These are phyloP conservation scores for Ogataea neopini DNA, from an alignment of 805 yeast species.

Conservation along the genomic window DNA sequence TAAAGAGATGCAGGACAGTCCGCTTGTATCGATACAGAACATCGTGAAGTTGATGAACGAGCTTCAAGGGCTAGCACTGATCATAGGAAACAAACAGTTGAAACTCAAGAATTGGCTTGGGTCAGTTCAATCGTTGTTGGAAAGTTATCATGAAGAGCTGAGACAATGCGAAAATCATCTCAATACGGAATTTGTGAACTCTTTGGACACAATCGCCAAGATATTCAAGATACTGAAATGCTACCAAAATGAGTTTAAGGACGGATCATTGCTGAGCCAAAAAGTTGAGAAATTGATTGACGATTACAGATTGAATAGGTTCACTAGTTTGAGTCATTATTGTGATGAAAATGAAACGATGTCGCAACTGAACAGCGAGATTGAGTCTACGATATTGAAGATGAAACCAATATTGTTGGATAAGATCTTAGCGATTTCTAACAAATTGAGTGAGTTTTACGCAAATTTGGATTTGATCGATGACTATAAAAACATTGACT, in stretches of 20 bases:
- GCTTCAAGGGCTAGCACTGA: conserved; percentile 13
- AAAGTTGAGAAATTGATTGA: conserved; percentile 23
- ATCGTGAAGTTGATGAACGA: conserved; percentile 14
- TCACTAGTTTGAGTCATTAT: conserved; percentile 21
- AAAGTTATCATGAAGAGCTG: conserved; percentile 14
- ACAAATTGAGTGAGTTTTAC: conserved; percentile 28
- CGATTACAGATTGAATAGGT: conserved; percentile 23
- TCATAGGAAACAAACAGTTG: conserved; percentile 16
- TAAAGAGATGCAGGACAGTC: conserved; percentile 1
- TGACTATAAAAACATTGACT: conserved; percentile 18
- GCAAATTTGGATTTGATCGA: conserved; percentile 23
- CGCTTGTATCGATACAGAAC: conserved; percentile 8
- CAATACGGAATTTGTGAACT: conserved; percentile 25
- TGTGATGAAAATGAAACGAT: conserved; percentile 27
- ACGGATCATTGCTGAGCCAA: conserved; percentile 19
- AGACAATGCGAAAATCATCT: conserved; percentile 16
- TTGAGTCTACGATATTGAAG: conserved; percentile 25
- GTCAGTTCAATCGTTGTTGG: conserved; percentile 7
- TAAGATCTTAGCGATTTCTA: conserved; percentile 25
- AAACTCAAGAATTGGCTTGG: conserved; percentile 19
- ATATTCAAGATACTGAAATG: conserved; percentile 21
- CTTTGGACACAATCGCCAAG: conserved; percentile 30
- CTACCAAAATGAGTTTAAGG: conserved; percentile 16
- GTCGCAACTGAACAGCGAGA: conserved; percentile 22
- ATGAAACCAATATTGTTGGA: conserved; percentile 30